These are phyloP conservation scores for Solanum hybrid DNA, from an alignment of 305 asterid species.

Conservation along the genomic window DNA sequence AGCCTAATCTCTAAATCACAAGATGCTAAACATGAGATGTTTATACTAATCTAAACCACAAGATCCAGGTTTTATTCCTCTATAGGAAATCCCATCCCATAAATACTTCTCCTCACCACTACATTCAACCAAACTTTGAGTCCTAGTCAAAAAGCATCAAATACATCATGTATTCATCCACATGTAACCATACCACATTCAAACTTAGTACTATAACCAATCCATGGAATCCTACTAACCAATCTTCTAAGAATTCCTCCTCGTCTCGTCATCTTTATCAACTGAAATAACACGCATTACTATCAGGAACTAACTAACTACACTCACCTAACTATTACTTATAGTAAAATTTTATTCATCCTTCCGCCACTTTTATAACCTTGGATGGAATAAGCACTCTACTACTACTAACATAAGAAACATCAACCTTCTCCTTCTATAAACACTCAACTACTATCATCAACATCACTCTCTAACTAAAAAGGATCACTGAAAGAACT, in stretches of 20 bases:
- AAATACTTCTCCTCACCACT: no score
- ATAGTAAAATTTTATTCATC: not conserved
- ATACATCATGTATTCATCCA: not conserved
- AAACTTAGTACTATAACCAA: not conserved
- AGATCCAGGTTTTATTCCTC: no score
- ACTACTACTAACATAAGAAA: not conserved
- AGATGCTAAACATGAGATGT: no score
- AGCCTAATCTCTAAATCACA: no score
- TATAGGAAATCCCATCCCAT: no score
- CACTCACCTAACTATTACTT: not conserved
- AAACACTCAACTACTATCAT: not conserved
- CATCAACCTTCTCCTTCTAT: not conserved
- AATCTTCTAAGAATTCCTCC: no score
- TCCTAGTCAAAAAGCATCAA: not conserved
- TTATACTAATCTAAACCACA: no score
- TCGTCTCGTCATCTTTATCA: not conserved
- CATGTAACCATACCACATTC: not conserved
- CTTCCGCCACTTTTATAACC: not conserved
- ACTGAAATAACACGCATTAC: not conserved
- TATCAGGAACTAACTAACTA: not conserved
- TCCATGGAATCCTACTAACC: not conserved
- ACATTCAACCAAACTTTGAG: not conserved
- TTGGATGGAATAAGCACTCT: not conserved
- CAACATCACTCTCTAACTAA: no score
- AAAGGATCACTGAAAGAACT: not conserved